A percentile compares a stretch with the other conserved stretches of the same genome.
These are phyloP conservation scores for Stygiomarasmius scandens DNA, from an alignment of 1,284 basidiomycete species.

Conservation along the genomic window DNA sequence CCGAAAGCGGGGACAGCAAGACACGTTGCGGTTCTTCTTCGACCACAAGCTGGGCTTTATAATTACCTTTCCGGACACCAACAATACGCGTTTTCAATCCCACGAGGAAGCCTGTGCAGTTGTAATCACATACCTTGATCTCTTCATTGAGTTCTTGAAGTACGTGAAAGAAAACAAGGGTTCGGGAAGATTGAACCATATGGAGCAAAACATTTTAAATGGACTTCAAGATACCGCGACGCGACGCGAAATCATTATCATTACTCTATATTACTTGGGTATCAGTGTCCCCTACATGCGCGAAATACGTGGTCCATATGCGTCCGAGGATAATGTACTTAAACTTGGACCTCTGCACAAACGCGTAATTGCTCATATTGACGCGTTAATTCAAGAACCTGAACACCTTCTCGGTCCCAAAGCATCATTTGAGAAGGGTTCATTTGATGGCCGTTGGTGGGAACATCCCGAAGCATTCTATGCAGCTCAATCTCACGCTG, in stretches of 20 bases:
- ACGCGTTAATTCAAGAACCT: constrained; percentile 3
- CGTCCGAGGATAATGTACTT: constrained; percentile 13
- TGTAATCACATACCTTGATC: constrained; percentile 23
- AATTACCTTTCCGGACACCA: constrained; percentile 31
- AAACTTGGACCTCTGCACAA: constrained; percentile 14
- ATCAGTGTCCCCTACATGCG: constrained; percentile 20
- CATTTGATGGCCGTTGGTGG: constrained; percentile 4
- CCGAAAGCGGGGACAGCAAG: constrained; percentile 17
- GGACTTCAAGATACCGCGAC: constrained; percentile 11
- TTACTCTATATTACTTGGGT: constrained; percentile 14
- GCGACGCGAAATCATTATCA: constrained; percentile 14
- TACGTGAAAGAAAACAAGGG: constrained; percentile 29
- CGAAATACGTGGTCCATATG: constrained; percentile 15
- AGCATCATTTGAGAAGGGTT: not conserved
- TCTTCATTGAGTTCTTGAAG: constrained; percentile 29
- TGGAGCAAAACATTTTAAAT: constrained; percentile 16
- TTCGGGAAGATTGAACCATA: constrained; percentile 14
- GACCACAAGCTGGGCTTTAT: constrained; percentile 17
- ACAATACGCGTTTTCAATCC: constrained; percentile 34
- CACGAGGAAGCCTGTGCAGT: constrained; percentile 28
- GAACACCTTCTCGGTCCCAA: constrained; percentile 7
- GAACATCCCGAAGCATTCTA: constrained; percentile 10
- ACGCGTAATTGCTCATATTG: constrained; percentile 11
- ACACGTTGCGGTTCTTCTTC: constrained; percentile 22
- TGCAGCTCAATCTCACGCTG: not conserved